A percentile compares a stretch with the other conserved stretches of the same genome.
Conservation (phyloP, 768 basidiomycete genomes). For the Leccinellum albellum region DNA sequence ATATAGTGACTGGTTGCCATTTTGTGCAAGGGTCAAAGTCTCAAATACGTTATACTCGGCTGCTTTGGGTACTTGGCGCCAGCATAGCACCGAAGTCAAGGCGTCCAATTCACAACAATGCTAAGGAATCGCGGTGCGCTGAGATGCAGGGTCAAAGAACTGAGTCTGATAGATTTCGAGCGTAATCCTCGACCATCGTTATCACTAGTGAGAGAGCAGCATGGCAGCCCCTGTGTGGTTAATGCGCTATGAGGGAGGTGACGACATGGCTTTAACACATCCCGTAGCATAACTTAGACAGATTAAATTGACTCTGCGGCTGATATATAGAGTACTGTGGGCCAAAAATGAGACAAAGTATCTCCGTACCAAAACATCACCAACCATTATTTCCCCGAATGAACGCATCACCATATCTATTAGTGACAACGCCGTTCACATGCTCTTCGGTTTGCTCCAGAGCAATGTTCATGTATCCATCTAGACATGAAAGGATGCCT, state of each 20-base stretch:
- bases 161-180: background rate
- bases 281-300: background rate
- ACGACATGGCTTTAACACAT: background rate
- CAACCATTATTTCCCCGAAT: slow-evolving; percentile 91
- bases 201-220: background rate
- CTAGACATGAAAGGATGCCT: slow-evolving; percentile 93
- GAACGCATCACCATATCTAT: slow-evolving; percentile 92
- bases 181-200: background rate
- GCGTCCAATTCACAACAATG: background rate
- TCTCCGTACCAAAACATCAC: slow-evolving; percentile 6
- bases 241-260: background rate
- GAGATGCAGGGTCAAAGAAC: background rate
- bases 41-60: background rate
- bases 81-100: background rate
- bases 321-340: slow-evolving; percentile 75
- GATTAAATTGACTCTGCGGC: slow-evolving; percentile 57
- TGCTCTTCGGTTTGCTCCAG: slow-evolving; percentile 97
- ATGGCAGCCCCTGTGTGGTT: background rate
- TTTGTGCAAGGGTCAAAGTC: background rate
- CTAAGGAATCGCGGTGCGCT: background rate
- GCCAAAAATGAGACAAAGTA: background rate
- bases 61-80: background rate
- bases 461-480: slow-evolving; percentile 99
- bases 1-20: background rate
- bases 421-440: slow-evolving; percentile 82